Evolutionary conservation across 805 yeast genomes (phyloP), one percentile per base, ranked within the genome.

Genomic region (Myxozyma nipponensis): DNA sequence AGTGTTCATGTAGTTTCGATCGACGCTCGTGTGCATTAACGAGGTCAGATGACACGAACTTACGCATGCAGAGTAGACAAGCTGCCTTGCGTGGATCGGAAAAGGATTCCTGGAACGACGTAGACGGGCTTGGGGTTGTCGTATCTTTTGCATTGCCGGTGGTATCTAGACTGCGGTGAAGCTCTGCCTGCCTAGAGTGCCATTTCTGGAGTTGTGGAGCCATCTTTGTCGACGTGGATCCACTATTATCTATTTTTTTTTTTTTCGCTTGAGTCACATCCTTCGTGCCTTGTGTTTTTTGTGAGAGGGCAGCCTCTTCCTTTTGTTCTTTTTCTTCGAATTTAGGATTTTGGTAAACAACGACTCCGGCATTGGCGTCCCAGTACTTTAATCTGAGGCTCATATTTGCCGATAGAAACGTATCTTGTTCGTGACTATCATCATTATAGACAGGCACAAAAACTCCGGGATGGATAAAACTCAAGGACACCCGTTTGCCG

Each of bases 141-240:
- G 15, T 7, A 24, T 21, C 43, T 2, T 18, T 30, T 17, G 17
- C 39, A 9, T 15, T n/a, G n/a, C 7, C 36, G 19, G n/a, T 19
- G 18, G 9, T 21, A 3, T 6, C 26, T 4, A 19, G 21, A 4
- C 40, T 22, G 9, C 54, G 58, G 42, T 46, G 59, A 5, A 55
- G 49, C 38, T 55, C 59, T 3, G 42, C 39, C n/a, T 55, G 59
- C 34, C 55, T 47, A 23, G n/a, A 23, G 24, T 52, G 58, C 59
- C 59, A 55, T 32, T 36, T 46, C 36, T 53, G 54, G 4, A 55
- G 46, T 30, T 49, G 57, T n/a, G 58, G 57, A 3, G 58, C 52
- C 58, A 54, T 54, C 39, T 45, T 32, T 28, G 15, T 28, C 15
- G 24, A 23, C 19, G 49, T 3, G 28, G 25, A 17, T 25, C 22